Percentiles rank a stretch among this genome's conserved stretches.
These are phyloP conservation scores for Zygoascus tannicola DNA, from an alignment of 805 yeast species.

Conservation along the genomic window DNA sequence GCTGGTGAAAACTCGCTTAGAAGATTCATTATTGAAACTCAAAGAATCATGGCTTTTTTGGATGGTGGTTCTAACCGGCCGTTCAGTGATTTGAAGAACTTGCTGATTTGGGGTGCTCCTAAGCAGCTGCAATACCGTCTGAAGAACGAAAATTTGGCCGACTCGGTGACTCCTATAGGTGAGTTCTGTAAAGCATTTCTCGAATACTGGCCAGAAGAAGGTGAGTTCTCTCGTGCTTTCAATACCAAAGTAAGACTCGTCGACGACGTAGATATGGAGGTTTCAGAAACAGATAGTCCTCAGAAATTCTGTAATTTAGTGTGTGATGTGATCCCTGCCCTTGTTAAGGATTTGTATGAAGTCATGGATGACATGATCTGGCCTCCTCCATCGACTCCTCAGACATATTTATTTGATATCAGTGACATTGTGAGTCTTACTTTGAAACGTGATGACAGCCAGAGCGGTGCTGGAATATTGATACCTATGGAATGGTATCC, in stretches of 20 bases:
- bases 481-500: constrained; percentile 17
- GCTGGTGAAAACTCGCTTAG: constrained; percentile 3
- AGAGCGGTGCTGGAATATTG: constrained; percentile 17
- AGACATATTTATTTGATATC: constrained; percentile 15
- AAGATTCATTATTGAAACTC: constrained; percentile 21
- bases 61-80: constrained; percentile 23
- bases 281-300: background rate
- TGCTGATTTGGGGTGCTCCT: constrained; percentile 8
- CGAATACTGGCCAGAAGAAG: constrained; percentile 11
- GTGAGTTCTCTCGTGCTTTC: constrained; percentile 9
- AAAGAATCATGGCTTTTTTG: constrained; percentile 25
- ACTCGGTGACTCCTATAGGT: constrained; percentile 12
- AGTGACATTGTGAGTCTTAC: constrained; percentile 17
- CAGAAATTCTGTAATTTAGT: constrained; percentile 11
- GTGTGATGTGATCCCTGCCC: constrained; percentile 16
- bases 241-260: constrained; percentile 8
- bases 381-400: constrained; percentile 10
- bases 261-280: constrained; percentile 3
- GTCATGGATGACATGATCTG: constrained; percentile 18
- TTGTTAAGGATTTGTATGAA: constrained; percentile 14
- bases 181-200: constrained; percentile 11
- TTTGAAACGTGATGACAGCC: constrained; percentile 20
- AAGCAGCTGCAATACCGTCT: constrained; percentile 5
- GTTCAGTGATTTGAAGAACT: constrained; percentile 13
- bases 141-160: constrained; percentile 8